Conservation (phyloP, 352 stramenopile species). For the Phytopythium vexans region DNA sequence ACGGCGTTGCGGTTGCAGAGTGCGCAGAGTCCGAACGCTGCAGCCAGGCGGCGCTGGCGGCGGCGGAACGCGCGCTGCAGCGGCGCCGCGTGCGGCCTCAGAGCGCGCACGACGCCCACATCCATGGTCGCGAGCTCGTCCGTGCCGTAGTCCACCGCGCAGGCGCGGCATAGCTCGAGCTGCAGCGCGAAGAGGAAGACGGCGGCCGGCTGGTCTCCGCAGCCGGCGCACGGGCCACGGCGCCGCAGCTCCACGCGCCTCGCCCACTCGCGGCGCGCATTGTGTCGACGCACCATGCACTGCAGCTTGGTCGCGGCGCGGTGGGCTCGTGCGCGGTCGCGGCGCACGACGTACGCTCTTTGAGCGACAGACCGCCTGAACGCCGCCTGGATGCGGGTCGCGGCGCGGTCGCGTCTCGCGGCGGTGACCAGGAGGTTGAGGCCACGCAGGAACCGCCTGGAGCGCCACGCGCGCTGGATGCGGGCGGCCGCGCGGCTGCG, state of each 20-base stretch:
- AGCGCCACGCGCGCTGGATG: constrained; percentile 35
- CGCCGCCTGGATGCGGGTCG: constrained; percentile 18
- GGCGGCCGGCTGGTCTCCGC: constrained; percentile 24
- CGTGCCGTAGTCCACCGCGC: constrained; percentile 14
- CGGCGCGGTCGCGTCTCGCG: constrained; percentile 9
- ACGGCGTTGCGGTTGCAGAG: constrained; percentile 40
- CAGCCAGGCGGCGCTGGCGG: constrained; percentile 21
- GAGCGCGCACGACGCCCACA: constrained; percentile 26
- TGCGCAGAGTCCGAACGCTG: constrained; percentile 28
- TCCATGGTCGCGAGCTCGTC: constrained; percentile 11
- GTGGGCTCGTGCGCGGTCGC: constrained; percentile 23
- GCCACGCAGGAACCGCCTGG: neutral
- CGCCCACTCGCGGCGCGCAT: constrained; percentile 23
- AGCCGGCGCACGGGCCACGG: constrained; percentile 40
- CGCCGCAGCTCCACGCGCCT: constrained; percentile 30
- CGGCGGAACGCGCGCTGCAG: constrained; percentile 37
- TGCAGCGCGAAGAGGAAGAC: constrained; percentile 33
- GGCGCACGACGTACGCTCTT: constrained; percentile 21
- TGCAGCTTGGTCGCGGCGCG: constrained; percentile 43
- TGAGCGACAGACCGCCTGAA: constrained; percentile 15
- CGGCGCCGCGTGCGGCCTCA: constrained; percentile 15
- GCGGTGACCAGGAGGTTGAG: too few species aligned
- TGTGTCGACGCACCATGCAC: constrained; percentile 26
- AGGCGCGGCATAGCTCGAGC: constrained; percentile 31
- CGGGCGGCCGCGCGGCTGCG: constrained; percentile 4